Evolutionary conservation across 2,329 filamentous ascomycete genomes (phyloP), one percentile per base, ranked within the genome.

Genomic region (Aspergillus hortae): DNA sequence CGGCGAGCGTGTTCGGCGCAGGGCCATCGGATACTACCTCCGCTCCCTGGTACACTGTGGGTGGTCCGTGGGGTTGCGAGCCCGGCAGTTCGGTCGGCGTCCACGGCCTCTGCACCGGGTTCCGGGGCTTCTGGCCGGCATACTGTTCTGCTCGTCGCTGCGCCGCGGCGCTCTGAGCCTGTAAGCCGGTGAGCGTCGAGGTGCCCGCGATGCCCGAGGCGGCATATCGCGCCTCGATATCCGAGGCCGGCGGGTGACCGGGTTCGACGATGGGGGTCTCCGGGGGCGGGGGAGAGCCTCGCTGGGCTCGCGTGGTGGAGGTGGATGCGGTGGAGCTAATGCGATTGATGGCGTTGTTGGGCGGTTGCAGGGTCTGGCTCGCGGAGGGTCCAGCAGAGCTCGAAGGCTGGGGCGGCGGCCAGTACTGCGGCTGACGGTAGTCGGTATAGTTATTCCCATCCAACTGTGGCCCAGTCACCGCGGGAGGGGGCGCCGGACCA

Each of bases 61-160:
- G 91, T 27, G 91, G 91, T 0, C 92, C 92, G 74, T 96, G 90
- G 4, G 90, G 90, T 48, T 91, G 87, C 56, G 86, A 87, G 30
- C 90, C 91, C 1, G 92, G 91, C 52, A 86, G 81, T 69, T 99
- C 94, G 3, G 94, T 97, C 1, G 94, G 94, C 9, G 92, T 97
- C 94, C 92, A 97, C 27, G 92, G 92, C 44, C 92, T 82, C 51
- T 60, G 67, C 42, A 65, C 61, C 23, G 74, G 77, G 41, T 64
- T 63, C 38, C 59, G 66, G 40, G 67, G 66, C 48, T 72, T 72
- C 49, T 79, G 76, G 33, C 79, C 76, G 19, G 80, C 82, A 68
- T 96, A 96, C 54, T 94, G 89, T 35, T 90, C 88, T 56, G 88
- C 76, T 60, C 92, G 82, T 68, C 94, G 90, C 25, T 89, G 81